Evolutionary conservation across 495 filamentous ascomycete species (phyloP), one percentile per base, ranked within the genome.

Genomic region (Daldinia caldariorum): DNA sequence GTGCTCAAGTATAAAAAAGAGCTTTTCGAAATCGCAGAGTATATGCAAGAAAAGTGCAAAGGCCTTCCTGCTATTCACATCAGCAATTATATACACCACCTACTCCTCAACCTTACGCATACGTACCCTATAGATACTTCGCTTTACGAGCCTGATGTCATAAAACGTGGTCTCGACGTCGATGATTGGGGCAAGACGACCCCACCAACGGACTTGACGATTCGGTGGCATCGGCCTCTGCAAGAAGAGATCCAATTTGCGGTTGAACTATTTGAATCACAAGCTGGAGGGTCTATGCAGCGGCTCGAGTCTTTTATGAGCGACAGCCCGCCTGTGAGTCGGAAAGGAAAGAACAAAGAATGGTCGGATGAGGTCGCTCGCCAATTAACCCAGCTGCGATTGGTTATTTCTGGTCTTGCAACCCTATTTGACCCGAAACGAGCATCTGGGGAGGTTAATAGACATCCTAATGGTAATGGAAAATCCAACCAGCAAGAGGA

Each of bases 281-380:
- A 97, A 74, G 81, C 94, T 49, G 83, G 85, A 37, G 78, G 78
- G 5, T 85, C 85, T 3, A 77, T 80, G 34, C 62, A 78, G 59
- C 87, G 90, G 37, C 81, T 99, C 1, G 85, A 84, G 45, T 86
- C 89, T 35, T 84, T 99, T 37, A 96, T 92, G 60, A 87, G 90
- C 66, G 90, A 92, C 38, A 87, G 88, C 34, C 92, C 94, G 4
- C 89, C 85, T n/a, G 89, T 97, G 32, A 97, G 94, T 78, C 86
- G 94, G 47, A 93, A 96, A 71, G 95, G 95, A 47, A 96, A 91
- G 74, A 95, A 94, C 58, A 98, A 98, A 78, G 94, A 96, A 71
- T 99, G 95, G 95, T 97, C 94, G 0, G 95, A 99, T 79, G 96
- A 98, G 78, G 89, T 97, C 34, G 92, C 93, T 4, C 83, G 95